Conservation (phyloP, 306 rosid species). For the Acacia confusa region DNA sequence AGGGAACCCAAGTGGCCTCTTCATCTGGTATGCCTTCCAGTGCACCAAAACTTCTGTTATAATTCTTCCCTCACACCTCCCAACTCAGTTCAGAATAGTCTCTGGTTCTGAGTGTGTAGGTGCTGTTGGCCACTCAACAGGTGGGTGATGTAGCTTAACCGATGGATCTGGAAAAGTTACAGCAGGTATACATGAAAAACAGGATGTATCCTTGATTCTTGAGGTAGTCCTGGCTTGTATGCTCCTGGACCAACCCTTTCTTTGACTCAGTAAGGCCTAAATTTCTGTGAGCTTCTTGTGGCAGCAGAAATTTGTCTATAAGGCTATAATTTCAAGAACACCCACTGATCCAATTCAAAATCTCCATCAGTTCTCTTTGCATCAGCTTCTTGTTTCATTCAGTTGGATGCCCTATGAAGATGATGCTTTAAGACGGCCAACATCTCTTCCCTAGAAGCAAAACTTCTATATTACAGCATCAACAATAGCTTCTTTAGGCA, state of each 20-base stretch:
- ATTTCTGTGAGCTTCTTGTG: background rate
- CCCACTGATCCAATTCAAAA: background rate
- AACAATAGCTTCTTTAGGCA: background rate
- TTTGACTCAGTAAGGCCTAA: background rate
- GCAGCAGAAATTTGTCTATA: too few relatives aligned
- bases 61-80: background rate
- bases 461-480: background rate
- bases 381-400: background rate
- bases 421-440: background rate
- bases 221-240: background rate
- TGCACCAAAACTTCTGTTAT: background rate
- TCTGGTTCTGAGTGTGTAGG: background rate
- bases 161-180: background rate
- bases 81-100: background rate
- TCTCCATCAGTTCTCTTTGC: background rate
- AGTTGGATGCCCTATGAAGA: background rate
- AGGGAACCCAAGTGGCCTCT: background rate
- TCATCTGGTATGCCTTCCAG: background rate
- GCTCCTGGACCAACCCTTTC: background rate
- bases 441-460: background rate
- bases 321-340: too few relatives aligned
- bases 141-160: background rate
- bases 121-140: background rate
- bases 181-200: background rate
- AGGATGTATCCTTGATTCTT: background rate